Base-by-base conservation (phyloP, 2,329 filamentous ascomycete species). In the Aspergillus latus region DNA sequence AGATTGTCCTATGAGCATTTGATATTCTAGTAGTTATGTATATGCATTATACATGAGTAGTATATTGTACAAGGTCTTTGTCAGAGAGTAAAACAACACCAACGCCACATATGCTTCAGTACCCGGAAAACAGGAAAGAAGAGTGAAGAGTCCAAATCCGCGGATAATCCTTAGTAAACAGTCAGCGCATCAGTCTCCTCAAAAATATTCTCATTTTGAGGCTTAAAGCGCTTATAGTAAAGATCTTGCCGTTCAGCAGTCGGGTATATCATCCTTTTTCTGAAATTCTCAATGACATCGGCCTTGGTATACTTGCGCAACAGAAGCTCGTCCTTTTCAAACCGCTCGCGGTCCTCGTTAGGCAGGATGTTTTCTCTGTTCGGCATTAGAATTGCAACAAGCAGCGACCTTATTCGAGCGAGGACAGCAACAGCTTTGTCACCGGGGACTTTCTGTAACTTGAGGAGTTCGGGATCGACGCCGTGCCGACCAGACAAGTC, bases 371-470 rank as follows among this genome's bases (percentile, higher is more conserved):
- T 29, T 29, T 61, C 56, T 26, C 64, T 64, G 10, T 62, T 63
- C 29, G 62, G 50, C 21, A 68, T 66, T 40, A 73, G 60, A 3
- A 72, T 60, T 15, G 70, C 68, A n/a, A 75, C 72, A n/a, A 73
- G 59, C 51, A 78, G 52, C 39, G 67, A 64, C 39, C 69, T 66
- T 21, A 69, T 66, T 16, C 68, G 64, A 15, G 58, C 54, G 49
- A 70, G 54, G 59, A 66, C 52, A 57, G 64, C 63, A 11, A 64
- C 55, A 21, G 64, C 63, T 7, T 54, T n/a, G 4, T 48, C 29
- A 11, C 67, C 70, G 4, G 56, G 34, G 30, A 39, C 32, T 3
- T 3, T 32, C 9, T 29, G 16, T 21, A 10, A 9, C 4, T 11
- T 39, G 15, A 46, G 10, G 6, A 11, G 16, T 34, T 16, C 8